A percentile compares a stretch with the other conserved stretches of the same genome.
phyloP scores from a whole-genome alignment of 345 rosid genomes.

The Gossypioides kirkii region DNA sequence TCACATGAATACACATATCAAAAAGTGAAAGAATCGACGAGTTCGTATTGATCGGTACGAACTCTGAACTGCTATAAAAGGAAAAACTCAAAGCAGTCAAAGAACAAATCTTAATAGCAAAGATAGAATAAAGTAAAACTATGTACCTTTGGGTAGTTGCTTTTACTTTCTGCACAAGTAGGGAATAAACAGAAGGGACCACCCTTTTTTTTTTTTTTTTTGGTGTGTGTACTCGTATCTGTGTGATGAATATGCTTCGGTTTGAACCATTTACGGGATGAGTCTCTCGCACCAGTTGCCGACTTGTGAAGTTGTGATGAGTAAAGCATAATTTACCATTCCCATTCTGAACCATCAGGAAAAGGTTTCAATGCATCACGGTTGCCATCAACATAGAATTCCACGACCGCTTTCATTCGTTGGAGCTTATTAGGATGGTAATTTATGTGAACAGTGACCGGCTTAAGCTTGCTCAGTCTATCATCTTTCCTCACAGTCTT shows the following conservation, averaged over 20 bases:
- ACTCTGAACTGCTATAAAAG: neutral
- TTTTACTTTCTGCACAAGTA: neutral
- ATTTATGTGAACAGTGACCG: constrained; percentile 68
- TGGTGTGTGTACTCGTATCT: neutral
- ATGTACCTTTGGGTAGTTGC: neutral
- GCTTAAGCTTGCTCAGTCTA: constrained; percentile 55
- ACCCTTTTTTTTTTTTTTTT: neutral
- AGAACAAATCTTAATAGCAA: neutral
- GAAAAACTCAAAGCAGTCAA: neutral
- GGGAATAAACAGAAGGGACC: neutral
- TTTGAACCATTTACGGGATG: neutral
- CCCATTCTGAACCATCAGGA: constrained; percentile 63
- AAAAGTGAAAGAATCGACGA: neutral
- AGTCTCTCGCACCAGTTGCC: neutral
- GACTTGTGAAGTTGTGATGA: neutral
- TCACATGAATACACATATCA: neutral
- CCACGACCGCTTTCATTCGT: constrained; percentile 70
- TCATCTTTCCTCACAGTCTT: constrained; percentile 76
- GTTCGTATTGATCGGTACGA: neutral
- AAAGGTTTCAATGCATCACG: constrained; percentile 69
- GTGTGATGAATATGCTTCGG: neutral
- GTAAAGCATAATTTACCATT: constrained; percentile 28
- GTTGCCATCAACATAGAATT: constrained; percentile 65
- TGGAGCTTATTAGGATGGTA: constrained; percentile 78
- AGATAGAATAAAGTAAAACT: neutral